Percentiles rank a stretch among this genome's conserved stretches.
Conservation (phyloP, 78 protist species). For the Guillardia theta region DNA sequence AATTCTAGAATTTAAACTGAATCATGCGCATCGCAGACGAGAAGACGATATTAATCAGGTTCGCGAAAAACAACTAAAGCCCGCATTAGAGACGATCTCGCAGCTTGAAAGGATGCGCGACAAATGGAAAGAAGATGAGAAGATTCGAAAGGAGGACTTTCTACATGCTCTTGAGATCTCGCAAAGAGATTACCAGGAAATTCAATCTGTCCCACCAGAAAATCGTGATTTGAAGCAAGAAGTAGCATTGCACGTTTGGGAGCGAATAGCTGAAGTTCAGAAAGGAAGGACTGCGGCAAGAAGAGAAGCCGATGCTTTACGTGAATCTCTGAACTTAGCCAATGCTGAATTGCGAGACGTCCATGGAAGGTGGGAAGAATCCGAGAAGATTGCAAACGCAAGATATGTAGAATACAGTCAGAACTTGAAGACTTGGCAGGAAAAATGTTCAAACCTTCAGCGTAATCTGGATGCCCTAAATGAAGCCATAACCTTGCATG, state of each 20-base stretch:
- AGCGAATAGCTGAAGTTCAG: background rate
- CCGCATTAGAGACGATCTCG: background rate
- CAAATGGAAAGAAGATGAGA: background rate
- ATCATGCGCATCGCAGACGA: background rate
- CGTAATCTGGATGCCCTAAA: background rate
- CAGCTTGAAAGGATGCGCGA: background rate
- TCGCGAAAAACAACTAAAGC: background rate
- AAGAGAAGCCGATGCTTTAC: background rate
- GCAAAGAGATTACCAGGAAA: background rate
- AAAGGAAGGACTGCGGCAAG: background rate
- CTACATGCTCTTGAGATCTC: background rate
- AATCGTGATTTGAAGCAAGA: background rate
- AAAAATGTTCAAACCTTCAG: too few species aligned
- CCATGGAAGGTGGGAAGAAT: background rate
- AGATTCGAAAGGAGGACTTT: background rate
- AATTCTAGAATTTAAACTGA: background rate
- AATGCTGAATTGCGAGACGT: background rate
- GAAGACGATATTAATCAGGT: background rate
- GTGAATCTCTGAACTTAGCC: background rate
- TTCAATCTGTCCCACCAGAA: background rate
- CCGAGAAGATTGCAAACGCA: background rate
- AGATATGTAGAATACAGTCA: background rate
- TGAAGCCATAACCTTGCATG: background rate
- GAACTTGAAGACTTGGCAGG: background rate
- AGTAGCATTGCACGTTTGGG: background rate